A percentile compares a stretch with the other conserved stretches of the same genome.
Conservation (phyloP, 345 rosid species). For the Rhizophora apiculata region DNA sequence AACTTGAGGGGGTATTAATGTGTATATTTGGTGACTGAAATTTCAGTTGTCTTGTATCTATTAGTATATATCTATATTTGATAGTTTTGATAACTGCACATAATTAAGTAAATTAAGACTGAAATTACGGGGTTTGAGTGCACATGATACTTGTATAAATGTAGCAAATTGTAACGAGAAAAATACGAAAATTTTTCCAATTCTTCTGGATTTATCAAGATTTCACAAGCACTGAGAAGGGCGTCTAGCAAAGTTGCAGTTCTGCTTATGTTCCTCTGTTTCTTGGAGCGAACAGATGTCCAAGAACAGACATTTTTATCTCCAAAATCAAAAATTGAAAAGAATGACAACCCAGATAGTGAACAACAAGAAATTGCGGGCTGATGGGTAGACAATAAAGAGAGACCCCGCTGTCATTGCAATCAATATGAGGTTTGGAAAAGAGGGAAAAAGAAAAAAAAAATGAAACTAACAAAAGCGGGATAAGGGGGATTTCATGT, state of each 20-base stretch:
- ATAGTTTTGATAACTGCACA: no score
- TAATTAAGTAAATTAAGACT: no score
- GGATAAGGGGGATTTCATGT: no score
- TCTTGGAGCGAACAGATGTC: neutral
- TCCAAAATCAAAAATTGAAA: slow-evolving; percentile 4
- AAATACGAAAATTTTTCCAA: no score
- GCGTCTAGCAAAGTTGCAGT: slow-evolving; percentile 15
- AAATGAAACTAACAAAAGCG: no score
- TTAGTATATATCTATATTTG: no score
- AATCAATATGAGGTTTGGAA: neutral
- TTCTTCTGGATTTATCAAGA: no score
- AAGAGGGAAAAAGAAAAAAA: neutral
- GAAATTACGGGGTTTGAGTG: no score
- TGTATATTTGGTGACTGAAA: no score
- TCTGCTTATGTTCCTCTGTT: neutral
- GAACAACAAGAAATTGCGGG: neutral
- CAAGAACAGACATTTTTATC: neutral
- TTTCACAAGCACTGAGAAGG: slow-evolving; percentile 31
- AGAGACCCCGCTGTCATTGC: neutral
- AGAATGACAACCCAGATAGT: neutral
- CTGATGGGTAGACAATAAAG: neutral
- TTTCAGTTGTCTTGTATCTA: no score
- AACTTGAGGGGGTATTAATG: neutral
- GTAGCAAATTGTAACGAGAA: no score
- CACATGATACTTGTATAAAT: no score